phyloP scores from a whole-genome alignment of 2,329 filamentous ascomycete genomes.

The Coleophoma cylindrospora region DNA sequence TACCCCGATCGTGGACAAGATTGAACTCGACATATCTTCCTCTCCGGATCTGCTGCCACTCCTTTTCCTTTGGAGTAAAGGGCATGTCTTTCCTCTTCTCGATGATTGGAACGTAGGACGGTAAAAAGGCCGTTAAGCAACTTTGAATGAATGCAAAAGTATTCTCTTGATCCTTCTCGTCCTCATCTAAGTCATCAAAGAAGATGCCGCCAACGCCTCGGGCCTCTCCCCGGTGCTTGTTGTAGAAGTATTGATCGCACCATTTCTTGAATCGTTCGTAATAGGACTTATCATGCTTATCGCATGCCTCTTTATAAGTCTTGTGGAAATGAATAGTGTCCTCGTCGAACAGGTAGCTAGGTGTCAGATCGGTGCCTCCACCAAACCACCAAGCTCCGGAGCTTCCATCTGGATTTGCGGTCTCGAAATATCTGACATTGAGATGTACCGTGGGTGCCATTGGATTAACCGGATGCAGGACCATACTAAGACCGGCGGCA shows the following conservation, averaged over 20 bases:
- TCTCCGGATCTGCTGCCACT: conserved; percentile 91
- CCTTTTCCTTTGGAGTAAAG: conserved; percentile 79
- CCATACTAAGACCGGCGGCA: conserved; percentile 86
- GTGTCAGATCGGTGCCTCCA: conserved; percentile 89
- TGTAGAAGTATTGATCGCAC: conserved; percentile 97
- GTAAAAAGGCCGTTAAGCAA: conserved; percentile 80
- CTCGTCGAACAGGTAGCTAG: conserved; percentile 91
- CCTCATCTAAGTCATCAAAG: conserved; percentile 93
- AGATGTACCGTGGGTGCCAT: conserved; percentile 97
- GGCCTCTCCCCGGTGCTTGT: conserved; percentile 83
- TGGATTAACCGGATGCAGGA: conserved; percentile 89
- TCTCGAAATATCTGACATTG: conserved; percentile 99
- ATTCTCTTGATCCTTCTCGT: conserved; percentile 81
- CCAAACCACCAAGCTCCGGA: conserved; percentile 97
- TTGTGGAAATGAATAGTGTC: conserved; percentile 96
- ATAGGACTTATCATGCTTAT: conserved; percentile 87
- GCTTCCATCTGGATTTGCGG: conserved; percentile 74
- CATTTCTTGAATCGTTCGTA: conserved; percentile 95
- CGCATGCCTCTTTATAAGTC: conserved; percentile 87
- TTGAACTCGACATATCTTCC: conserved; percentile 99
- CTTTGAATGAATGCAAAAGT: conserved; percentile 87
- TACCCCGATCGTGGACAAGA: conserved; percentile 92
- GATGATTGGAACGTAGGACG: conserved; percentile 86
- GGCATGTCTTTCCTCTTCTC: conserved; percentile 87
- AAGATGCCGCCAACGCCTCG: conserved; percentile 95